A percentile compares a stretch with the other conserved stretches of the same genome.
These are phyloP conservation scores for Avicennia marina DNA, from an alignment of 257 asterid species.

Conservation along the genomic window DNA sequence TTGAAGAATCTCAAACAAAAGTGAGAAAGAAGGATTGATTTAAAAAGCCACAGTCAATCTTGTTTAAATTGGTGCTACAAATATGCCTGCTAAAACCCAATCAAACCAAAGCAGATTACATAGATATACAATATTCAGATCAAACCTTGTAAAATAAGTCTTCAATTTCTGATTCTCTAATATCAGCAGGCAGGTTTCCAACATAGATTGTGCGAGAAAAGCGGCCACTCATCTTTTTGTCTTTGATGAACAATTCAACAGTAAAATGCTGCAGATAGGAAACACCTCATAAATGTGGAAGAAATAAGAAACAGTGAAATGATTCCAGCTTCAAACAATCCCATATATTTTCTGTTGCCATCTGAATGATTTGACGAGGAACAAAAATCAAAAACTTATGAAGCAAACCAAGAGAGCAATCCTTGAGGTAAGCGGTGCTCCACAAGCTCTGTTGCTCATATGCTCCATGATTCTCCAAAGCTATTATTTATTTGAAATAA, in stretches of 20 bases:
- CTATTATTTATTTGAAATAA: slow-evolving; percentile 56
- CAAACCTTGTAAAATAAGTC: slow-evolving; percentile 92
- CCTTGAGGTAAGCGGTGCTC: slow-evolving; percentile 96
- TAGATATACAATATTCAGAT: background rate
- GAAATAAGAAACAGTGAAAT: slow-evolving; percentile 14
- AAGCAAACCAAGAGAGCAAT: slow-evolving; percentile 99
- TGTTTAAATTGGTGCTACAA: background rate
- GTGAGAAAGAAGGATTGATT: no score
- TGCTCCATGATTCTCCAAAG: slow-evolving; percentile 96
- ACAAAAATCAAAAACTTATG: slow-evolving; percentile 50
- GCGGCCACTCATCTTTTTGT: slow-evolving; percentile 84
- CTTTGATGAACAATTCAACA: slow-evolving; percentile 25
- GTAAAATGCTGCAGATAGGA: slow-evolving; percentile 37
- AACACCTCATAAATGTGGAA: slow-evolving; percentile 15
- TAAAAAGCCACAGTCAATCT: no score
- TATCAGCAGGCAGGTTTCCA: slow-evolving; percentile 97
- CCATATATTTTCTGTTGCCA: slow-evolving; percentile 19
- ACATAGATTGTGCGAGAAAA: slow-evolving; percentile 93
- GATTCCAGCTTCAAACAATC: slow-evolving; percentile 20
- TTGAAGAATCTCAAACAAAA: no score
- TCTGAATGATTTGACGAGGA: slow-evolving; percentile 30
- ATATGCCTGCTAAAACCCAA: background rate
- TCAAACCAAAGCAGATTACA: slow-evolving; percentile 3
- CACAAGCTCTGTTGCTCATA: slow-evolving; percentile 97
- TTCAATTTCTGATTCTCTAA: slow-evolving; percentile 85